Base-by-base conservation (phyloP, 176 grass and related monocot species). In the Triticum urartu region DNA sequence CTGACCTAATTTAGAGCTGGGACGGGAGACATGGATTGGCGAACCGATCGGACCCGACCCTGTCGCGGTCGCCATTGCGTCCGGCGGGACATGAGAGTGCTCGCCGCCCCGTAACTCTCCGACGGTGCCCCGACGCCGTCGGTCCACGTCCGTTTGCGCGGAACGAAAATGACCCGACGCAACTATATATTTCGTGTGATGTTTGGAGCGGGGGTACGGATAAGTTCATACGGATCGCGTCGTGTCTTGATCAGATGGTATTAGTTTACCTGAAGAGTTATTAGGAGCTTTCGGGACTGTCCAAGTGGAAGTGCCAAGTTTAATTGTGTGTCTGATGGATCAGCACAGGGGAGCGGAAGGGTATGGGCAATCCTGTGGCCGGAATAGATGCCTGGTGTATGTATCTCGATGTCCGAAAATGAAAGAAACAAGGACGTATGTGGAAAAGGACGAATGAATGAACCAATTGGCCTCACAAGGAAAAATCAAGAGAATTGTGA, bases 121-220 rank as follows among this genome's bases (percentile, higher is more conserved):
- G 64, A 11, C 89, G 42, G 65, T 7, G 24, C 9, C 17, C 11
- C 10, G 30, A 72, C 48, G 25, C 81, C 38, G 14, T 7, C 64
- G 39, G 83, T 30, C 72, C 50, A 24, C 15, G 24, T 62, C 73
- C 80, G 5, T 39, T 38, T 1, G 1, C 14, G 13, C 14, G 83
- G 50, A 4, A 52, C 20, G 88, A 90, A 78, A 82, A 64, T 50
- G n/a, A n/a, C n/a, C n/a, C n/a, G n/a, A n/a, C n/a, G n/a, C n/a
- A n/a, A n/a, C n/a, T n/a, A n/a, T n/a, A n/a, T n/a, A n/a, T n/a
- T n/a, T 22, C 20, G 56, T 21, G 56, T 2, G 7, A 67, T 67
- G 64, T 34, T 85, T 56, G 66, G 75, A 74, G 50, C 47, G 21
- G 30, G 33, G 43, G 4, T 3, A 12, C 15, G 68, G 11, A 25